phyloP scores from a whole-genome alignment of 768 basidiomycete genomes.

The Tubosaeta sp. region DNA sequence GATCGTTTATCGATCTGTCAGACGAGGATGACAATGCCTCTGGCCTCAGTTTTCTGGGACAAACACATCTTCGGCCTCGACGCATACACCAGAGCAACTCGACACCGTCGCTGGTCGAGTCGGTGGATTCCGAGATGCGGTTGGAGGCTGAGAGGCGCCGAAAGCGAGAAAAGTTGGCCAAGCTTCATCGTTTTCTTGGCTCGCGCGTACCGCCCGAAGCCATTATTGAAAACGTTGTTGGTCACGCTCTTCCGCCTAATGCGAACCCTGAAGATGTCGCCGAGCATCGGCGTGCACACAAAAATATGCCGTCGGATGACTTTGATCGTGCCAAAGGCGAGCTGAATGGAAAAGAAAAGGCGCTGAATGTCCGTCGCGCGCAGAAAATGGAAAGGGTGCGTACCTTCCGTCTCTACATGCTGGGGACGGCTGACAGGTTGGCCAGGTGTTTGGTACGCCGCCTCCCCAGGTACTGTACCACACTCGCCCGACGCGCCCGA shows the following conservation, averaged over 20 bases:
- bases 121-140: conserved; percentile 47
- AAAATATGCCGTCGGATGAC: conserved; percentile 46
- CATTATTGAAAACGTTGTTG: conserved; percentile 46
- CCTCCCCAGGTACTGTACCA: conserved; percentile 80
- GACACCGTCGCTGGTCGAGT: conserved; percentile 45
- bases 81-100: conserved; percentile 35
- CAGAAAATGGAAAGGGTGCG: conserved; percentile 85
- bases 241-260: conserved; percentile 30
- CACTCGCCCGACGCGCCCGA: conserved; percentile 49
- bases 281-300: conserved; percentile 45
- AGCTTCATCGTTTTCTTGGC: conserved; percentile 82
- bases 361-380: conserved; percentile 72
- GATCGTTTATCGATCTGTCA: conserved; percentile 61
- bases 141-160: conserved; percentile 60
- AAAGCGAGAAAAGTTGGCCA: conserved; percentile 74
- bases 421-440: conserved; percentile 1
- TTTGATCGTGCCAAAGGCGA: conserved; percentile 66
- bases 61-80: conserved; percentile 19
- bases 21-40: conserved; percentile 46
- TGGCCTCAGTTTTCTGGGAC: conserved; percentile 27
- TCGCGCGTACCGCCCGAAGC: conserved; percentile 71
- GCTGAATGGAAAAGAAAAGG: conserved; percentile 68
- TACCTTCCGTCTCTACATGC: background rate
- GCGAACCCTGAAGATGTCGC: conserved; percentile 28
- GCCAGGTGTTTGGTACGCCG: conserved; percentile 74